Evolutionary conservation across 192 early-diverging fungal genomes (phyloP).

Genomic region (Podila minutissima): DNA sequence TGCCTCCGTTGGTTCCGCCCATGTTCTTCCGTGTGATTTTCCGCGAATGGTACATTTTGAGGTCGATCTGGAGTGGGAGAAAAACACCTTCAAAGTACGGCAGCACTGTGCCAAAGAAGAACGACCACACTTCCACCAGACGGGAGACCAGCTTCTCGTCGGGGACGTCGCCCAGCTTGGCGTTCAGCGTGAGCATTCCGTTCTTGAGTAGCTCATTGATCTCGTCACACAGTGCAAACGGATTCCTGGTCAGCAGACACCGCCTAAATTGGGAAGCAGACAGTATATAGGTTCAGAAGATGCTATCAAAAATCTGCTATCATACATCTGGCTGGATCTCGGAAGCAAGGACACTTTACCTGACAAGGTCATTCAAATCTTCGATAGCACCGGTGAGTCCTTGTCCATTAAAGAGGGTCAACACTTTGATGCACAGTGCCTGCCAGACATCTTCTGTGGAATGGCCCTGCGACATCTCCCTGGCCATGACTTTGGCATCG

Average conservation of each 20-base stretch:
- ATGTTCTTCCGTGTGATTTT: slow-evolving; percentile 23
- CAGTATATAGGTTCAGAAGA: not conserved
- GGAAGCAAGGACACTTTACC: slow-evolving; percentile 45
- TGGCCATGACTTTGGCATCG: slow-evolving; percentile 48
- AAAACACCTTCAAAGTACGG: slow-evolving; percentile 91
- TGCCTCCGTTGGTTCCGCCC: slow-evolving; percentile 5
- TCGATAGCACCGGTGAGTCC: slow-evolving; percentile 84
- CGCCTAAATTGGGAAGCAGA: slow-evolving; percentile 26
- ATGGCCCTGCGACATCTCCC: slow-evolving; percentile 38
- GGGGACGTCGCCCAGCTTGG: slow-evolving; percentile 70
- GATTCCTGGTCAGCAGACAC: slow-evolving; percentile 52
- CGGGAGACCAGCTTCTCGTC: slow-evolving; percentile 74
- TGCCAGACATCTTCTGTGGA: slow-evolving; percentile 77
- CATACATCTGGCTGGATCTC: too few species aligned
- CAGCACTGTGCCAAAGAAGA: slow-evolving; percentile 82
- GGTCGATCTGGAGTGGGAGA: slow-evolving; percentile 70
- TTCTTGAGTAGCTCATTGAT: slow-evolving; percentile 66
- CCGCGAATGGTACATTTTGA: slow-evolving; percentile 11
- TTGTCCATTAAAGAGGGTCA: slow-evolving; percentile 91
- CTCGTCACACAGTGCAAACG: slow-evolving; percentile 59
- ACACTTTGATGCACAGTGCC: slow-evolving; percentile 71
- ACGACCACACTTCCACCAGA: slow-evolving; percentile 81
- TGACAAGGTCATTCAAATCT: slow-evolving; percentile 82
- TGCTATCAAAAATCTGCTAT: too few species aligned
- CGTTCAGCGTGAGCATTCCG: slow-evolving; percentile 74